Percentiles rank a stretch among this genome's conserved stretches.
Conservation (phyloP, 352 stramenopile species). For the Pythium rishiriense region DNA sequence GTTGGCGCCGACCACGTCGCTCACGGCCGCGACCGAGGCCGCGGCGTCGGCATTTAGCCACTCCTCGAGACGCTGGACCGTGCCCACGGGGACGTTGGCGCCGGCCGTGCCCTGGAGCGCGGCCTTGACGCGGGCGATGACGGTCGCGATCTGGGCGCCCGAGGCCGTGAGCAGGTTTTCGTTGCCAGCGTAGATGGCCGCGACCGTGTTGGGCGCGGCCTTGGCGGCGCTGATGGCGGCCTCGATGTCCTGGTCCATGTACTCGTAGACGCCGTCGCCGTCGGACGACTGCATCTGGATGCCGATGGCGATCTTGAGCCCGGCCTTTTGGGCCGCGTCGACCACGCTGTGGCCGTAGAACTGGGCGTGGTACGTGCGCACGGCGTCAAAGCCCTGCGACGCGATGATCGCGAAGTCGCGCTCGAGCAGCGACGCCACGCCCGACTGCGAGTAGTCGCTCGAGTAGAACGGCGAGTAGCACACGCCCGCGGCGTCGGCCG, state of each 20-base stretch:
- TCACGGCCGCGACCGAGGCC: slow-evolving; percentile 29
- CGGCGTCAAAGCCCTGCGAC: slow-evolving; percentile 47
- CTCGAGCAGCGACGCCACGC: slow-evolving; percentile 15
- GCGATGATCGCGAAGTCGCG: slow-evolving; percentile 26
- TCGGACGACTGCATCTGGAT: slow-evolving; percentile 40
- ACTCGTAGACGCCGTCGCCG: slow-evolving; percentile 19
- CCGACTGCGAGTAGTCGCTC: slow-evolving; percentile 14
- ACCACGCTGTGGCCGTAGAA: slow-evolving; percentile 58
- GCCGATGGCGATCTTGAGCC: slow-evolving; percentile 58
- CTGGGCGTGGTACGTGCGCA: slow-evolving; percentile 71
- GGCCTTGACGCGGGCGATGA: slow-evolving; percentile 60
- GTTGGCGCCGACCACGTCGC: slow-evolving; percentile 41
- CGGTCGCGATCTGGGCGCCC: slow-evolving; percentile 39
- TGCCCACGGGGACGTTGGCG: slow-evolving; percentile 49
- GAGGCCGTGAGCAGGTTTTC: slow-evolving; percentile 56
- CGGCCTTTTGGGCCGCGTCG: slow-evolving; percentile 35
- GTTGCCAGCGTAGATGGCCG: slow-evolving; percentile 74
- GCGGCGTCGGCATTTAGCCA: slow-evolving; percentile 36
- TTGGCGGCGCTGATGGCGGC: slow-evolving; percentile 55
- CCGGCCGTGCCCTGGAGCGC: slow-evolving; percentile 35
- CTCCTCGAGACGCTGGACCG: slow-evolving; percentile 46
- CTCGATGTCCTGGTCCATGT: slow-evolving; percentile 56
- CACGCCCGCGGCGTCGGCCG: slow-evolving; percentile 30
- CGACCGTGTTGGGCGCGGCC: slow-evolving; percentile 35
- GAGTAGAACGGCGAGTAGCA: slow-evolving; percentile 70